phyloP scores from a whole-genome alignment of 2,329 filamentous ascomycete species.

The Nigrospora oryzae region DNA sequence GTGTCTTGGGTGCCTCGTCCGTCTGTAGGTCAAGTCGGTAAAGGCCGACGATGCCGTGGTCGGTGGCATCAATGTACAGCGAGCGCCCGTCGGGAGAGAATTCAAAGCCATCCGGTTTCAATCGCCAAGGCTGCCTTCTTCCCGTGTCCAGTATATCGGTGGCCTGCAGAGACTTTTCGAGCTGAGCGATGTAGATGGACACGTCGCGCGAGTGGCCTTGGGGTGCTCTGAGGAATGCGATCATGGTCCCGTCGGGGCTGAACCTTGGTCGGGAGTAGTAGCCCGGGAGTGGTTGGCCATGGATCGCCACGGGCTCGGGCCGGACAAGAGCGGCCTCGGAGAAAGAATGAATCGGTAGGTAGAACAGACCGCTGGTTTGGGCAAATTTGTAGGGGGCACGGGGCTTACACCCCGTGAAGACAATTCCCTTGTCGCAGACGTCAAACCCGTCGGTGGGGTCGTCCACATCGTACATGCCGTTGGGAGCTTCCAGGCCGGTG shows the following conservation, averaged over 20 bases:
- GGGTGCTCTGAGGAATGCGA: constrained; percentile 24
- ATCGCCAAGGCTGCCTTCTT: constrained; percentile 14
- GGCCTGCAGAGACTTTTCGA: constrained; percentile 13
- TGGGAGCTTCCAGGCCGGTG: constrained; percentile 22
- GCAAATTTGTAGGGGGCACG: constrained; percentile 5
- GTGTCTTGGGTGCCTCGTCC: constrained; percentile 12
- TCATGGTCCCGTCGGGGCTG: constrained; percentile 24
- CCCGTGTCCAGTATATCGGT: constrained; percentile 19
- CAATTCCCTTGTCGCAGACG: constrained; percentile 22
- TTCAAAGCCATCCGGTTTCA: constrained; percentile 22
- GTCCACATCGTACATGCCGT: constrained; percentile 14
- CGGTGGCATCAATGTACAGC: constrained; percentile 23
- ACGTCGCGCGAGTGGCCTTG: constrained; percentile 13
- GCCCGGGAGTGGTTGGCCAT: constrained; percentile 3
- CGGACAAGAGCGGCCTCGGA: constrained; percentile 5
- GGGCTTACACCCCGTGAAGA: constrained; percentile 19
- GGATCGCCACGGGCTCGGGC: constrained; percentile 16
- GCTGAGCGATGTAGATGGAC: constrained; percentile 21
- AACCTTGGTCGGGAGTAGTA: constrained; percentile 20
- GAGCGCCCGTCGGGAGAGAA: constrained; percentile 23
- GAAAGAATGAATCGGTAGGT: constrained; percentile 24
- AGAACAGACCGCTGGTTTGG: constrained; percentile 19
- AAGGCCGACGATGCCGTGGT: constrained; percentile 22
- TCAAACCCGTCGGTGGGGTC: constrained; percentile 20
- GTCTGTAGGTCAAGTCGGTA: constrained; percentile 23